Evolutionary conservation across 352 stramenopile genomes (phyloP), one percentile per base, ranked within the genome.

Genomic region (Globisporangium cederbergense): DNA sequence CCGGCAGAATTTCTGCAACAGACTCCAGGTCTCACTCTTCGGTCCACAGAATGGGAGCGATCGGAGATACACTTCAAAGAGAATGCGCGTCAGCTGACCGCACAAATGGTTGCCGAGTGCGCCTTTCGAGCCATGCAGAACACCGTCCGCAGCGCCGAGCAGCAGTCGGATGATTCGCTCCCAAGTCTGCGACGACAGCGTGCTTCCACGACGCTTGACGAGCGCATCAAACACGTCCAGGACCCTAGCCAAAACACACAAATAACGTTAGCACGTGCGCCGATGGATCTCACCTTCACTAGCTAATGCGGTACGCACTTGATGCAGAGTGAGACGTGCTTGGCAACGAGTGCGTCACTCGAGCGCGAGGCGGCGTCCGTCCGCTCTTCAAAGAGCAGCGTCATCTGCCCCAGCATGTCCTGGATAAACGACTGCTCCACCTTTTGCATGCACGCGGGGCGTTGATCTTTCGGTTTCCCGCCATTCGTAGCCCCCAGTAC

Each of bases 401-500:
- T 94, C 85, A 96, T 94, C 54, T 96, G 87, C 14, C 85, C 87
- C 50, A 96, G 71, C 66, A 96, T 75, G 61, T 96, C 87, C 58
- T 93, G 85, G 42, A 96, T 93, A 55, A 96, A 96, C 9, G 77
- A 71, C 71, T 96, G 87, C 62, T 94, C 87, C 43, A 89, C 76
- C 62, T 88, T 90, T 36, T 89, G 79, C 85, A 96, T 94, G 58
- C 86, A 92, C 32, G 67, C 67, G 0, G 85, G 85, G 18, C 82
- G 72, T 28, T 74, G 65, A 64, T 94, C 81, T 45, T 83, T 78
- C 1, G 61, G 80, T 55, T 83, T 83, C 53, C 20, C 65, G 18
- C 67, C 72, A 36, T 62, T 71, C 22, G 60, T 72, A n/a, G 64
- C 51, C 9, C 46, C 42, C 2, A 72, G 57, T 1, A 64, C 54